These are phyloP conservation scores for Aspergillus amoenus DNA, from an alignment of 2,329 filamentous ascomycete species.

Conservation along the genomic window DNA sequence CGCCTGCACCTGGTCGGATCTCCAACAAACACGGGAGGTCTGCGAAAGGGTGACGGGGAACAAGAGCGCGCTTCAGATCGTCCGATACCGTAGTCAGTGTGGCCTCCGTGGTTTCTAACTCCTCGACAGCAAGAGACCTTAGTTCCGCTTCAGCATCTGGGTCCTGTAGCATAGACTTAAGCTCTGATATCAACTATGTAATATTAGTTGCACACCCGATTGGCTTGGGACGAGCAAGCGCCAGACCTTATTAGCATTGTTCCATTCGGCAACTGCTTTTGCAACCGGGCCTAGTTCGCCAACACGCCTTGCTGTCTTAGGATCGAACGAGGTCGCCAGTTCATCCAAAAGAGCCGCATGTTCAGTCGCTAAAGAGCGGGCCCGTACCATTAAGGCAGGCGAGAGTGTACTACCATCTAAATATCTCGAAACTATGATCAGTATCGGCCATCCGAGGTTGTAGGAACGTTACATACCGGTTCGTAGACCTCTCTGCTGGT, in stretches of 20 bases:
- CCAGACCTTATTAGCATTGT: slow-evolving; percentile 56
- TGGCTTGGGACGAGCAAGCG: background rate
- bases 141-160: slow-evolving; percentile 59
- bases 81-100: slow-evolving; percentile 64
- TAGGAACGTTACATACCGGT: slow-evolving; percentile 25
- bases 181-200: slow-evolving; percentile 60
- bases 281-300: slow-evolving; percentile 56
- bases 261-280: slow-evolving; percentile 56
- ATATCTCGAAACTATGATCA: background rate
- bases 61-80: slow-evolving; percentile 72
- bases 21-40: slow-evolving; percentile 88
- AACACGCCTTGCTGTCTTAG: slow-evolving; percentile 55
- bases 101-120: slow-evolving; percentile 66
- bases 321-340: slow-evolving; percentile 56
- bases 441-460: background rate
- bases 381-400: slow-evolving; percentile 55
- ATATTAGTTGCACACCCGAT: background rate
- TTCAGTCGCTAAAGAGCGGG: slow-evolving; percentile 55
- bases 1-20: slow-evolving; percentile 87
- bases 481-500: slow-evolving; percentile 26
- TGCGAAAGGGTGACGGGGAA: slow-evolving; percentile 86
- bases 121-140: slow-evolving; percentile 60
- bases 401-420: slow-evolving; percentile 44
- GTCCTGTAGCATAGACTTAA: slow-evolving; percentile 75
- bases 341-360: slow-evolving; percentile 54